Evolutionary conservation across 352 stramenopile species (phyloP).

Genomic region (Plasmopara muralis): DNA sequence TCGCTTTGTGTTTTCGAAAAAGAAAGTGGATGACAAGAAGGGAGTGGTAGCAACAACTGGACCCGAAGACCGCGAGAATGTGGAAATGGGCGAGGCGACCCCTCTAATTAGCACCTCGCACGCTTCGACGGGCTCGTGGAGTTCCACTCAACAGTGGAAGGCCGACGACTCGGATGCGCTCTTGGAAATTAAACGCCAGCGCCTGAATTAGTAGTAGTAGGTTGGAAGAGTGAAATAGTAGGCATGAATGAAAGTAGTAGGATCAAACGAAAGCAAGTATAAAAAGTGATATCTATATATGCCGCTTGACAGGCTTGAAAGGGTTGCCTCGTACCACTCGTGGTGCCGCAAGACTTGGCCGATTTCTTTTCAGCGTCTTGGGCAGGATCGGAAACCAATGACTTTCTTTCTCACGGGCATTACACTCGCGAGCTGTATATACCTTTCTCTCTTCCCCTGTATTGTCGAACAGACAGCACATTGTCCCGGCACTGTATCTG

Average conservation of each 20-base stretch:
- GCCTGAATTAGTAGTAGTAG: constrained; percentile 31
- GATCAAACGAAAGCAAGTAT: neutral
- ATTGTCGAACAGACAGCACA: no score
- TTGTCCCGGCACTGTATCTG: no score
- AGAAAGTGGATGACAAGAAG: constrained; percentile 55
- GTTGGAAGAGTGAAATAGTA: neutral
- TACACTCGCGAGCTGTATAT: no score
- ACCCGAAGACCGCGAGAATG: constrained; percentile 30
- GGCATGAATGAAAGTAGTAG: neutral
- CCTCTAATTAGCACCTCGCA: constrained; percentile 24
- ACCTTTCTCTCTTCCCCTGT: no score
- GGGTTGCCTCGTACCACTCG: no score
- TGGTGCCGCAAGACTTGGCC: no score
- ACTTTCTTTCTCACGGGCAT: no score
- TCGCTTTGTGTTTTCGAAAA: constrained; percentile 80
- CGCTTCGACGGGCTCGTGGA: constrained; percentile 23
- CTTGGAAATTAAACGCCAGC: constrained; percentile 41
- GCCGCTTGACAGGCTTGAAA: no score
- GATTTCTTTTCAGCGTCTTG: no score
- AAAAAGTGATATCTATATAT: no score
- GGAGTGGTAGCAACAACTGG: constrained; percentile 15
- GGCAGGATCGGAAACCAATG: no score
- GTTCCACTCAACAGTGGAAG: constrained; percentile 30
- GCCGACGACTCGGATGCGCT: constrained; percentile 27
- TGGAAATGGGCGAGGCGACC: constrained; percentile 33